Base-by-base conservation (phyloP, 345 rosid species). In the Aurinia saxatilis region DNA sequence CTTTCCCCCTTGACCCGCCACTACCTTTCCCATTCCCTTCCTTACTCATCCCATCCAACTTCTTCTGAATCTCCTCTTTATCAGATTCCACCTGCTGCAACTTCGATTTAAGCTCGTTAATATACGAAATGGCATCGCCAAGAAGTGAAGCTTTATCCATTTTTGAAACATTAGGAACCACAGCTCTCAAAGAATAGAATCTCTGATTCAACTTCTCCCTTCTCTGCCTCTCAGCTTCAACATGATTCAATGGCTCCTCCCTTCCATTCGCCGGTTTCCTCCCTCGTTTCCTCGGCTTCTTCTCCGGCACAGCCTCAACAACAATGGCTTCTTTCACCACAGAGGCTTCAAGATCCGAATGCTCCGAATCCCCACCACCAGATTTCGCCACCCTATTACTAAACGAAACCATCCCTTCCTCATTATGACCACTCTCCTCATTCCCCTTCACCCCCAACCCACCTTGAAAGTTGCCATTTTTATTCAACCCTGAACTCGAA, bases 91-190 rank as follows among this genome's bases (percentile, higher is more conserved):
- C 60, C 27, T 53, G 71, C 56, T 84, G 87, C 68, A 95, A 76
- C 86, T 90, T 95, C 38, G 61, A 6, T 61, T 63, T 88, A 7
- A 95, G 95, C 81, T 95, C 99, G 25, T 87, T 81, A 18, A 95
- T 95, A 65, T 90, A 90, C 2, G 97, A 74, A 35, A 95, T 95
- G 0, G 97, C 97, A 45, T 95, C 99, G 3, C 97, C 99, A 0
- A 95, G 85, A 17, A 95, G 85, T 6, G 99, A 95, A 21, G 99
- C 99, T 65, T 95, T 95, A 45, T 95, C 99, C 99, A 95, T 95
- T 75, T 95, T 95, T 0, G 99, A 95, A 4, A 95, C 99, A 9
- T 90, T 95, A 5, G 99, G 99, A 50, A 95, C 99, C 60, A 90
- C 97, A 39, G 97, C 97, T 69, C 99, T 79, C 42, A 95, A 54